Evolutionary conservation across 495 filamentous ascomycete species (phyloP), one percentile per base, ranked within the genome.

Genomic region (Cetradonia linearis): DNA sequence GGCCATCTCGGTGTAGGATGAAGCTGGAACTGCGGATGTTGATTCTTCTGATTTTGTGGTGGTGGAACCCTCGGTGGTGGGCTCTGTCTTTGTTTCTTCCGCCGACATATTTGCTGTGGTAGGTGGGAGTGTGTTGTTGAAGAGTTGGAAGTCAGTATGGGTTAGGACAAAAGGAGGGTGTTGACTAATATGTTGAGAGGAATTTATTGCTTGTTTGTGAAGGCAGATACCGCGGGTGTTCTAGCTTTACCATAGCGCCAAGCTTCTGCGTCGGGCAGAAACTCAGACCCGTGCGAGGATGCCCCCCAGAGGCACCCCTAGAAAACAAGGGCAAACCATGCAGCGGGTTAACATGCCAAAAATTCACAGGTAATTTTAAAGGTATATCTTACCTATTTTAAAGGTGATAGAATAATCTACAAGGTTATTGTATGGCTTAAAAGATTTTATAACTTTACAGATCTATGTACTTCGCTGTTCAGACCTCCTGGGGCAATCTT

Each of bases 1-100:
- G 28, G 67, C 68, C 66, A 75, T 69, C 54, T 70, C 71, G 18
- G 66, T 72, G 64, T 72, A 69, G 38, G 68, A 63, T 40, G 70
- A 59, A 42, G 72, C 66, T 66, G 73, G 66, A 65, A 68, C 37
- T 20, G 36, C 25, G 25, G 31, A 68, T 61, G 67, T 70, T 63
- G 70, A 62, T 65, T 73, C 72, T 68, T 78, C 71, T 44, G 69
- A 62, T 38, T 63, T 72, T 69, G 74, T 74, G 62, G 73, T 73
- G 73, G 76, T 70, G 71, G 74, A 71, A 42, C 38, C 34, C 55
- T 69, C 44, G 36, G 60, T 59, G 54, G 52, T 61, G 42, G 53
- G 30, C 14, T 80, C 73, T 63, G 75, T 73, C 70, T 62, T 53
- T 23, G 14, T 46, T 27, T 60, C 57, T 52, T 54, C 50, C 4